Conservation (phyloP, 2,329 filamentous ascomycete genomes). For the Penicillium freii region DNA sequence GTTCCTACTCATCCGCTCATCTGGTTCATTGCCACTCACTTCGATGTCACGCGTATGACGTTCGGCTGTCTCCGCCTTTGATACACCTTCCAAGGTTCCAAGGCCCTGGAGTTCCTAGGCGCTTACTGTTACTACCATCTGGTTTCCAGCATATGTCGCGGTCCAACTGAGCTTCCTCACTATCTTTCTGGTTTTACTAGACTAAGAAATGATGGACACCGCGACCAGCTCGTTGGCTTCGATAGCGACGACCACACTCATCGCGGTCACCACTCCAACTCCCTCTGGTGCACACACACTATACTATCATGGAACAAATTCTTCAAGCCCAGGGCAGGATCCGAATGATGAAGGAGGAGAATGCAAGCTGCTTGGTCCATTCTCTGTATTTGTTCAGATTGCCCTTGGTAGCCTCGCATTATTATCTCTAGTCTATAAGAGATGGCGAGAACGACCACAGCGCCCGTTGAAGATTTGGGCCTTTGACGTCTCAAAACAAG, state of each 20-base stretch:
- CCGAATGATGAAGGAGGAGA: slow-evolving; percentile 61
- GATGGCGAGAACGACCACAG: slow-evolving; percentile 87
- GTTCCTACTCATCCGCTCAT: background rate
- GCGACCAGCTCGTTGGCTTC: slow-evolving; percentile 14
- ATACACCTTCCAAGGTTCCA: slow-evolving; percentile 1
- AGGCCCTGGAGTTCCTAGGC: background rate
- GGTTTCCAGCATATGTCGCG: background rate
- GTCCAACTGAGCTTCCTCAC: background rate
- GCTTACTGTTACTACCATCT: background rate
- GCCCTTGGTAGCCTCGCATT: slow-evolving; percentile 81
- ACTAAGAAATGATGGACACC: slow-evolving; percentile 8
- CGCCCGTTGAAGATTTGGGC: slow-evolving; percentile 94
- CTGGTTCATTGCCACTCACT: background rate
- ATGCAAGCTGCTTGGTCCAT: slow-evolving; percentile 83
- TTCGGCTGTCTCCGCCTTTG: slow-evolving; percentile 3
- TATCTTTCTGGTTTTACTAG: background rate
- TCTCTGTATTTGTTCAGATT: slow-evolving; percentile 85
- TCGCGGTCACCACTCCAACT: slow-evolving; percentile 18
- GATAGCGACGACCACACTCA: slow-evolving; percentile 13
- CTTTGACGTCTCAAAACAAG: slow-evolving; percentile 96
- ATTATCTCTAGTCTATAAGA: slow-evolving; percentile 84
- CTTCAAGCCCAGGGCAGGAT: slow-evolving; percentile 26
- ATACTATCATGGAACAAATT: slow-evolving; percentile 18
- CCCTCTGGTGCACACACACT: slow-evolving; percentile 19
- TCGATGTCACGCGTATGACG: slow-evolving; percentile 11